Evolutionary conservation across 805 yeast genomes (phyloP), one percentile per base, ranked within the genome.

Genomic region (Candida yuanshanica): DNA sequence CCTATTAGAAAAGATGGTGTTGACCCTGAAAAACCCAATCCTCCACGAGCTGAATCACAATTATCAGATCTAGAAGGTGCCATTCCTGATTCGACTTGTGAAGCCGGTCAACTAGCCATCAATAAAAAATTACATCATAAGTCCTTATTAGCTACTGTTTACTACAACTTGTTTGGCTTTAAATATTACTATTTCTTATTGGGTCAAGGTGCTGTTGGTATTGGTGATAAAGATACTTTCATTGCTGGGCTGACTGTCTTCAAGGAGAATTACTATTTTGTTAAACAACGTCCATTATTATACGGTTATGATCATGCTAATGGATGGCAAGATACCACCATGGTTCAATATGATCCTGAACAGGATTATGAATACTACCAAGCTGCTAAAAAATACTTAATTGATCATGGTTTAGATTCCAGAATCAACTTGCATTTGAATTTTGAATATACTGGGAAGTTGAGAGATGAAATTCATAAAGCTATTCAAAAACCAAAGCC

Each of bases 151-250:
- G 63, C 83, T 33, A 68, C 83, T 6, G 66, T 79, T 32, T 83
- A 81, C 59, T 83, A 83, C 58, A 83, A 83, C 53, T 63, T 79
- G 11, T 65, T 65, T 59, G 93, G 93, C 0, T 87, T 87, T 14
- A 60, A 72, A 20, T 77, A 69, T 58, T 83, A 78, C 58, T 83
- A 83, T 54, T 85, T 83, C 20, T 60, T 83, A 36, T 63, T 83
- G 47, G 77, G 86, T 0, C 93, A 83, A 59, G 87, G 87, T 10
- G 73, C 78, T 29, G 84, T 87, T 2, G 91, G 90, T 14, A 83
- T 82, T 58, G 90, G 90, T 41, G 91, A 83, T 56, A 83, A 83
- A 54, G 90, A 83, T 48, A 81, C 90, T 0, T 82, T 83, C 53
- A 74, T 51, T 65, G 58, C 59, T 4, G 59, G 57, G n/a, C 32